Evolutionary conservation across 228 moss, liverwort and hornwort genomes (phyloP).

Genomic region (Sphagnum fallax): DNA sequence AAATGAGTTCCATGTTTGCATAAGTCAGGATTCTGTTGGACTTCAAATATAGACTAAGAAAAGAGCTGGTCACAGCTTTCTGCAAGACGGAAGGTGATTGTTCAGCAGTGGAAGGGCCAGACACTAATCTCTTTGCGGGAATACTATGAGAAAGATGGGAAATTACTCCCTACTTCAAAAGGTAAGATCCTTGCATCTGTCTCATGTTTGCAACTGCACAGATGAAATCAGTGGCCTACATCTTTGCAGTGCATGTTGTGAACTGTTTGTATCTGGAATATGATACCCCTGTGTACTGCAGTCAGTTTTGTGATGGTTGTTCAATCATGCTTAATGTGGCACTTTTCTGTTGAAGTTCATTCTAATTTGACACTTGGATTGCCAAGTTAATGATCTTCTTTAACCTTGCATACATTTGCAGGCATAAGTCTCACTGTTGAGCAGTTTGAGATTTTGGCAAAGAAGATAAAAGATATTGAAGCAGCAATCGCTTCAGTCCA

Average conservation of each 20-base stretch:
- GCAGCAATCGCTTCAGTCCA: constrained; percentile 29
- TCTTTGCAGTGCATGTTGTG: constrained; percentile 6
- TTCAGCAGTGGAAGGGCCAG: constrained; percentile 46
- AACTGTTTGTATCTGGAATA: neutral
- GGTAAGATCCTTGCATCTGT: constrained; percentile 13
- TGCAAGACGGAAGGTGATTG: constrained; percentile 44
- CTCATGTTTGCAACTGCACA: constrained; percentile 2
- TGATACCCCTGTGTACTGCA: neutral
- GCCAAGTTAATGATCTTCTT: neutral
- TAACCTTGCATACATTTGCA: constrained; percentile 12
- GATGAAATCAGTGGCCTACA: no score
- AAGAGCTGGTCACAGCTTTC: constrained; percentile 37
- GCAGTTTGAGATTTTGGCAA: constrained; percentile 54
- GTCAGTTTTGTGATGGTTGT: neutral
- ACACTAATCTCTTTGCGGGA: constrained; percentile 58
- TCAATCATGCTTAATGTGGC: neutral
- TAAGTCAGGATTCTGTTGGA: neutral
- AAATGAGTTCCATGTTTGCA: no score
- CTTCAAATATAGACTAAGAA: no score
- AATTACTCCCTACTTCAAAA: constrained; percentile 49
- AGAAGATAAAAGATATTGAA: constrained; percentile 37
- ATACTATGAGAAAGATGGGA: constrained; percentile 82
- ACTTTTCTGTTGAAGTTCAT: neutral
- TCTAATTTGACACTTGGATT: neutral
- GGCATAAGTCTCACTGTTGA: constrained; percentile 72